Conservation (phyloP, 768 basidiomycete species). For the Suillus decipiens region DNA sequence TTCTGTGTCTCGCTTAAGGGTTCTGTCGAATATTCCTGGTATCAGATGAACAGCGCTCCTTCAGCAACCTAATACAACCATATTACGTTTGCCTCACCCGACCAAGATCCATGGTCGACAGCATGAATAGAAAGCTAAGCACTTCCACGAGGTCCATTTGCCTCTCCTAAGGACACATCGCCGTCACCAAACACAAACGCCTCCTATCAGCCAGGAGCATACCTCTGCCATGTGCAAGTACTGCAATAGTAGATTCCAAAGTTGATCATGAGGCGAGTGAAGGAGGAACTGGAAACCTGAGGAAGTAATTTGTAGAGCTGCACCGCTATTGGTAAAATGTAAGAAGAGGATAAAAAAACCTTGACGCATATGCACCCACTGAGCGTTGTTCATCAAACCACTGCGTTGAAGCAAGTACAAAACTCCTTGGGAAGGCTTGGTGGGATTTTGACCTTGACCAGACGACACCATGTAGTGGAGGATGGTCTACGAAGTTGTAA, state of each 20-base stretch:
- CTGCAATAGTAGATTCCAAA: slow-evolving; percentile 92
- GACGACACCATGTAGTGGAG: slow-evolving; percentile 98
- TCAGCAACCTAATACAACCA: not conserved
- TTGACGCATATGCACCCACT: slow-evolving; percentile 45
- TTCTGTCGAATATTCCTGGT: slow-evolving; percentile 87
- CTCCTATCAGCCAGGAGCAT: slow-evolving; percentile 17
- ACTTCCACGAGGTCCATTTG: slow-evolving; percentile 94
- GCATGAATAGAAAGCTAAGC: slow-evolving; percentile 92
- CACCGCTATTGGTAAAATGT: slow-evolving; percentile 42
- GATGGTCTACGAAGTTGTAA: slow-evolving; percentile 64
- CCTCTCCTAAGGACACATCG: slow-evolving; percentile 56
- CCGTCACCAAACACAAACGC: slow-evolving; percentile 16
- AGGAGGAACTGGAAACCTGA: slow-evolving; percentile 95
- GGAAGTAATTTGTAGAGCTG: slow-evolving; percentile 81
- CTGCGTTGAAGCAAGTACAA: slow-evolving; percentile 81
- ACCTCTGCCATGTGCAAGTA: slow-evolving; percentile 89
- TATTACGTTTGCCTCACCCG: slow-evolving; percentile 49
- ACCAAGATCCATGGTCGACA: slow-evolving; percentile 95
- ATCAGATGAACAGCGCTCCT: slow-evolving; percentile 10
- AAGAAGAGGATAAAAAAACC: not conserved
- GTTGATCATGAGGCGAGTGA: slow-evolving; percentile 89
- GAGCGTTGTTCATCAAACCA: slow-evolving; percentile 77
- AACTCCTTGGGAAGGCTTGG: slow-evolving; percentile 81
- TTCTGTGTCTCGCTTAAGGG: slow-evolving; percentile 76
- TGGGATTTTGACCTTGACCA: slow-evolving; percentile 71